These are phyloP conservation scores for Verbena officinalis DNA, from an alignment of 257 asterid genomes.

Conservation along the genomic window DNA sequence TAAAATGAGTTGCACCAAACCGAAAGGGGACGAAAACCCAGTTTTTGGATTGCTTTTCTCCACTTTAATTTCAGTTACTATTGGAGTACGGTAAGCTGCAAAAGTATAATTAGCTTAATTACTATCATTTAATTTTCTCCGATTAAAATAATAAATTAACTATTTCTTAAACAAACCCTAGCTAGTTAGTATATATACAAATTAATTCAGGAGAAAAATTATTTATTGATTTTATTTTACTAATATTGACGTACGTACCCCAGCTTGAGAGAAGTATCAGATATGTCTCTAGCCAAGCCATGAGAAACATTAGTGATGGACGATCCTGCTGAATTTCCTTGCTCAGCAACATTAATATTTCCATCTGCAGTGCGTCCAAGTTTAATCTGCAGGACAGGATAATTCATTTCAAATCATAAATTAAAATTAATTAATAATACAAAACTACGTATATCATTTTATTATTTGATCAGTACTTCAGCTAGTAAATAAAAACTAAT, in stretches of 20 bases:
- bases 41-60: slow-evolving; percentile 13
- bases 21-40: slow-evolving; percentile 4
- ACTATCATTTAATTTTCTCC: too few relatives aligned
- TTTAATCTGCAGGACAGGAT: too few relatives aligned
- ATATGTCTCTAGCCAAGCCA: slow-evolving; percentile 30
- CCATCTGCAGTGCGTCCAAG: too few relatives aligned
- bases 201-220: too few relatives aligned
- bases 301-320: slow-evolving; percentile 36
- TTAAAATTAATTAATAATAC: too few relatives aligned
- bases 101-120: not conserved
- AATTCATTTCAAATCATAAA: too few relatives aligned
- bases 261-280: slow-evolving; percentile 65
- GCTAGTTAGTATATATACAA: not conserved
- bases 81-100: slow-evolving; percentile 60
- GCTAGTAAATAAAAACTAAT: too few relatives aligned
- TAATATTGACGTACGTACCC: slow-evolving; percentile 46
- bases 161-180: not conserved
- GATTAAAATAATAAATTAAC: too few relatives aligned
- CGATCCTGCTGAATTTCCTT: slow-evolving; percentile 43
- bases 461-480: too few relatives aligned
- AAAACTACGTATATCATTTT: too few relatives aligned
- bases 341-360: slow-evolving; percentile 34
- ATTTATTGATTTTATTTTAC: too few relatives aligned
- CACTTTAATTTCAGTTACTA: slow-evolving; percentile 20
- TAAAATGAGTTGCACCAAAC: not conserved